Evolutionary conservation across 1,139 yeast genomes (phyloP), one percentile per base, ranked within the genome.

Genomic region (Trichomonascaceae sp.): DNA sequence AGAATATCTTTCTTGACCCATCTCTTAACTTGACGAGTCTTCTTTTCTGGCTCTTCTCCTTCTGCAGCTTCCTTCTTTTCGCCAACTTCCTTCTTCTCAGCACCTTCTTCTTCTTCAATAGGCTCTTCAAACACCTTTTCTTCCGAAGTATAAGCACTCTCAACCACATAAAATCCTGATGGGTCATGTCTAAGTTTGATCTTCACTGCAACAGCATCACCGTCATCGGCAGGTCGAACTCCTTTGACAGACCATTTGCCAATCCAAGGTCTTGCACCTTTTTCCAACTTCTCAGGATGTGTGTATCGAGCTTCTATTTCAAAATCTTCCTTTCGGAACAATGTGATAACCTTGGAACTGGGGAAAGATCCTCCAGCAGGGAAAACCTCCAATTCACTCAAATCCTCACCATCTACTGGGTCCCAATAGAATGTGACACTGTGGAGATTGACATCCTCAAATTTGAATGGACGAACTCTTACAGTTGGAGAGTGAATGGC

Each of bases 401-500:
- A 87, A 63, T 89, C 96, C 65, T 80, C 85, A 73, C 88, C 98
- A 59, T 83, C 91, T 72, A 88, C 90, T 73, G 91, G 82, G 70
- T 86, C 95, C 99, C 99, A 95, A 75, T 77, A 82, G 83, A 89
- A 95, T 53, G 97, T 87, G 63, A 95, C 97, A 49, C 96, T 83
- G 82, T 83, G 82, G 66, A 84, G 87, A 83, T 91, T 91, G 72
- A 85, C 78, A 74, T 93, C 99, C 78, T 93, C 97, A 70, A 91
- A 93, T 77, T 91, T 93, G 85, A 93, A 93, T 66, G 97, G 97
- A 77, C 98, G 87, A 55, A 95, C 99, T 78, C 99, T 87, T 68
- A 93, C 84, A 63, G 97, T 91, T 75, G 99, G 99, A 32, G 99
- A 93, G 81, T 91, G 98, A 76, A 91, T 88, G 65, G 99, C 99